Evolutionary conservation across 495 filamentous ascomycete genomes (phyloP), one percentile per base, ranked within the genome.

Genomic region (Daldinia bambusicola): DNA sequence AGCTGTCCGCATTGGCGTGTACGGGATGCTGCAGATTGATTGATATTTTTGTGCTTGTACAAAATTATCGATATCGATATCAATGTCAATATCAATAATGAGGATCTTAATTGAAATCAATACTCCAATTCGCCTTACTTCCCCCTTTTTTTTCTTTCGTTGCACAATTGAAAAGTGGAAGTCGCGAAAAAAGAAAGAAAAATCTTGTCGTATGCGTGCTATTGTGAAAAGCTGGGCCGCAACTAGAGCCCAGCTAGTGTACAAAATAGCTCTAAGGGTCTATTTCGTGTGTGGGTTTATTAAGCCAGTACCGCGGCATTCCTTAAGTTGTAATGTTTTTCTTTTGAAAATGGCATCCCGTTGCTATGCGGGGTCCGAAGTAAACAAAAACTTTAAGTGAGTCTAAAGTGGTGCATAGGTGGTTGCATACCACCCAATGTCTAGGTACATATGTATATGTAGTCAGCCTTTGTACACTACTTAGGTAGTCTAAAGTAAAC

Each of bases 281-380:
- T 53, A 31, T 26, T 26, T 16, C 26, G 26, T 32, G 16, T 53
- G 50, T 53, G 50, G 50, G 3, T 32, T 53, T 53, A 53, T 53
- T 53, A 31, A 31, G 50, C 22, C 22, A 53, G 10, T 53, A 53
- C 50, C 50, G 50, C 30, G 50, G 30, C 50, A 53, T 53, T 53
- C 50, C 50, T 31, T 31, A 53, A 53, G 22, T 53, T 53, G 30
- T 14, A 53, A 32, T 53, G 50, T 53, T 53, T 53, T 53, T 53
- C 50, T 53, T 53, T 53, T 53, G 50, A 53, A 56, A 56, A 56
- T 56, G 53, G 32, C 4, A 56, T 37, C 53, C 31, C n/a, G 69
- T 72, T 72, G 69, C 69, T 72, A 67, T 60, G 69, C 64, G 68
- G 69, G 59, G 63, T 38, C 41, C 2, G 41, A 68, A 72, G 69